Conservation (phyloP, 129 eudicot species). For the Ambrosia trifida region DNA sequence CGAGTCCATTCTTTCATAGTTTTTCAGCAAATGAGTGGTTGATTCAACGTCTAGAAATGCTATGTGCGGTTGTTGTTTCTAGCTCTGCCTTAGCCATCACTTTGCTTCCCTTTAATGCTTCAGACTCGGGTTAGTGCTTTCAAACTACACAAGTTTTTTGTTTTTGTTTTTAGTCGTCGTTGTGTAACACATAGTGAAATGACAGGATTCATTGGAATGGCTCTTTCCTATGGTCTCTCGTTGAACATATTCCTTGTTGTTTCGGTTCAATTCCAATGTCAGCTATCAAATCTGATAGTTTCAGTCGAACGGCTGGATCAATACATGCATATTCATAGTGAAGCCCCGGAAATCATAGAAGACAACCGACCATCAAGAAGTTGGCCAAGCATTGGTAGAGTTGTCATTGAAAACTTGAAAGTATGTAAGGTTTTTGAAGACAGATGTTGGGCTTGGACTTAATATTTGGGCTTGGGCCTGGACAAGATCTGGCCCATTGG, state of each 20-base stretch:
- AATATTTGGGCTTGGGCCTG: too few relatives aligned
- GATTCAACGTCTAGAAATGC: slow-evolving; percentile 62
- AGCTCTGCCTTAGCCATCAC: slow-evolving; percentile 56
- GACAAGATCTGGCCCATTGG: too few relatives aligned
- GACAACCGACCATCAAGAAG: slow-evolving; percentile 44
- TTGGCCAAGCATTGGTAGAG: slow-evolving; percentile 67
- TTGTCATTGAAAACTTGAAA: slow-evolving; percentile 54
- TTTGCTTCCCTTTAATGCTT: slow-evolving; percentile 49
- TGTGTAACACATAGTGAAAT: slow-evolving; percentile 1
- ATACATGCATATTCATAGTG: slow-evolving; percentile 69
- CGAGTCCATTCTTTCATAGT: slow-evolving; percentile 59
- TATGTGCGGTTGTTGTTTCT: slow-evolving; percentile 59
- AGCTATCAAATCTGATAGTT: slow-evolving; percentile 51
- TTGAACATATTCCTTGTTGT: slow-evolving; percentile 45
- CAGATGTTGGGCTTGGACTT: too few relatives aligned
- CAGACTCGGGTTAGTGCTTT: slow-evolving; percentile 49
- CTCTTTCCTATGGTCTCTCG: slow-evolving; percentile 70
- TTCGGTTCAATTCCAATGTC: slow-evolving; percentile 48
- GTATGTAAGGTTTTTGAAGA: slow-evolving; percentile 25
- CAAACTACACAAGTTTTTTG: background rate
- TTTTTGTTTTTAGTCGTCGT: too few relatives aligned
- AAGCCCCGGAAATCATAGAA: slow-evolving; percentile 59
- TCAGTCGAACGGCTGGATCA: slow-evolving; percentile 73
- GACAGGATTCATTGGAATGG: slow-evolving; percentile 74
- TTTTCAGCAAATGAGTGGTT: slow-evolving; percentile 83